phyloP scores from a whole-genome alignment of 208 protist genomes.

The Acanthamoeba royreba region DNA sequence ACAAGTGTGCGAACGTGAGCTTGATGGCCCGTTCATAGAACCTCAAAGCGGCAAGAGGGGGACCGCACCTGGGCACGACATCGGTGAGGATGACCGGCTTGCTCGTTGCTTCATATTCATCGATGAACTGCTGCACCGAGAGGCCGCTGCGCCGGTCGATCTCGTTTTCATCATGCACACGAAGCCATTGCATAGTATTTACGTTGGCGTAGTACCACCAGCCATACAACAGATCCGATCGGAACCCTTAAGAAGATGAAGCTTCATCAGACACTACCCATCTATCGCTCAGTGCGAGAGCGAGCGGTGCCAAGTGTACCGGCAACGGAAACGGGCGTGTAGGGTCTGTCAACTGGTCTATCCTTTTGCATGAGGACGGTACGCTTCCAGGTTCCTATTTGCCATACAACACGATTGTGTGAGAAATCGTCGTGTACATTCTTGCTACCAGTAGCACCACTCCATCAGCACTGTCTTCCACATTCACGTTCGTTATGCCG shows the following conservation, averaged over 20 bases:
- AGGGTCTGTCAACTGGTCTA: not conserved
- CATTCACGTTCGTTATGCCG: no score
- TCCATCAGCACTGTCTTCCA: no score
- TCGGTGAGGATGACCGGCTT: slow-evolving; percentile 61
- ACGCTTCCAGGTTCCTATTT: not conserved
- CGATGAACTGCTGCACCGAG: slow-evolving; percentile 49
- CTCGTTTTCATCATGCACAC: not conserved
- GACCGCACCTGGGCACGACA: not conserved
- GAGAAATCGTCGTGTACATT: no score
- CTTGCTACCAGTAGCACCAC: no score
- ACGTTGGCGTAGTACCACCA: slow-evolving; percentile 35
- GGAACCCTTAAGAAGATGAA: not conserved
- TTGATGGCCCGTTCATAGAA: not conserved
- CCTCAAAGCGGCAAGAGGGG: not conserved
- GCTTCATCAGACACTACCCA: not conserved
- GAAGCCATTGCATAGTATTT: not conserved
- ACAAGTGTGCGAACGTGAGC: not conserved
- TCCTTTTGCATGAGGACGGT: slow-evolving; percentile 5
- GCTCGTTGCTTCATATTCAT: slow-evolving; percentile 55
- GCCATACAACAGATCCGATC: not conserved
- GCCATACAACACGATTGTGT: not conserved
- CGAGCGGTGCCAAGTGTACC: not conserved
- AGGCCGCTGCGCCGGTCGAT: slow-evolving; percentile 53
- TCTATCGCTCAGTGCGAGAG: not conserved
- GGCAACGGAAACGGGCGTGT: not conserved